phyloP scores from a whole-genome alignment of 2,329 filamentous ascomycete genomes.

The Colletotrichum ledebouriae region DNA sequence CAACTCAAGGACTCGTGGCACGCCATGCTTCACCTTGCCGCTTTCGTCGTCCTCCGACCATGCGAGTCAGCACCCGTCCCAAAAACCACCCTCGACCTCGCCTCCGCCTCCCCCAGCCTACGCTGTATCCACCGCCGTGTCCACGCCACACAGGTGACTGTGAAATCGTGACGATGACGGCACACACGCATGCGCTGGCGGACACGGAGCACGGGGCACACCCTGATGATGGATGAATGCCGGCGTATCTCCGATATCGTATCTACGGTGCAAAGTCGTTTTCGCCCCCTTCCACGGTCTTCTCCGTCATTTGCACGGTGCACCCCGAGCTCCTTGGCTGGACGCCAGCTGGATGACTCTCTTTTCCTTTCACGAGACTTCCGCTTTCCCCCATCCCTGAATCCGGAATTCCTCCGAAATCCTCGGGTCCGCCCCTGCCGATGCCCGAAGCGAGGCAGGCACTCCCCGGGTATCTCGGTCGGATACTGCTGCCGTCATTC shows the following conservation, averaged over 20 bases:
- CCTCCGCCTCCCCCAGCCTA: conserved; percentile 24
- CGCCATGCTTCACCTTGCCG: conserved; percentile 34
- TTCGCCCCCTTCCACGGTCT: conserved; percentile 18
- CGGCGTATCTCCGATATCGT: conserved; percentile 44
- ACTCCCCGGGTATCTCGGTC: conserved; percentile 31
- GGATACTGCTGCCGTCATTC: conserved; percentile 26
- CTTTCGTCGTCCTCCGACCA: conserved; percentile 32
- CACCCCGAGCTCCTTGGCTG: conserved; percentile 1
- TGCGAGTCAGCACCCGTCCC: conserved; percentile 30
- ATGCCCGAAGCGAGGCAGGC: conserved; percentile 23
- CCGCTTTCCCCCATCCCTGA: background rate
- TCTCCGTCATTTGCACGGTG: conserved; percentile 16
- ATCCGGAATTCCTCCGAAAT: conserved; percentile 32
- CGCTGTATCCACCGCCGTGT: background rate
- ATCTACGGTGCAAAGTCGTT: conserved; percentile 20
- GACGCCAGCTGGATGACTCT: background rate
- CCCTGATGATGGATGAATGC: conserved; percentile 17
- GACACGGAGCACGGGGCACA: conserved; percentile 25
- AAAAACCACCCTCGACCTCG: background rate
- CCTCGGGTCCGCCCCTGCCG: conserved; percentile 23
- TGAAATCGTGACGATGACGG: conserved; percentile 29
- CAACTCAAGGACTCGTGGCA: conserved; percentile 14
- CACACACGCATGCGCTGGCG: conserved; percentile 9
- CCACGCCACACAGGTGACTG: conserved; percentile 30
- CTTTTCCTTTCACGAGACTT: background rate